Base-by-base conservation (phyloP, 1,284 basidiomycete species). In the Coniferiporia weirii region DNA sequence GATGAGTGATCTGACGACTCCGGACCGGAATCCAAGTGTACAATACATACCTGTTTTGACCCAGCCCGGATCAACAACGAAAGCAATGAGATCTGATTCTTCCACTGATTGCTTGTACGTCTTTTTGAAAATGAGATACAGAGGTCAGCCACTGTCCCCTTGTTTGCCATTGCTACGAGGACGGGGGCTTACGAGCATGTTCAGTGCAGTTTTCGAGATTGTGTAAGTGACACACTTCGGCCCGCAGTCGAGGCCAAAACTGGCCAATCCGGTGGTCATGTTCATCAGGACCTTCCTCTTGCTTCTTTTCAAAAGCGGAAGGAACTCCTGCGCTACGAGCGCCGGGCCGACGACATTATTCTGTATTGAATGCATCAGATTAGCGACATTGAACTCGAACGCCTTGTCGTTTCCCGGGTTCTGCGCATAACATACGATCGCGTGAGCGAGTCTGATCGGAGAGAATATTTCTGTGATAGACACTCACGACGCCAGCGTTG, bases 401-500 rank as follows among this genome's bases (percentile, higher is more conserved):
- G 65, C 67, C 6, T 52, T 57, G 61, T 72, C 72, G 35, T 59
- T 45, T 6, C 62, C 66, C n/a, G 61, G 60, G 59, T 65, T 67
- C 71, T 65, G 43, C 1, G 15, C 54, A 27, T 32, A 27, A 27
- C 27, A 27, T 45, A 20, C 36, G 17, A 10, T 48, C 27, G 4
- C 36, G 34, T 47, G 43, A 44, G 43, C 38, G 55, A 35, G 20
- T 54, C 22, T 6, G 36, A 12, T 27, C 32, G 38, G 17, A 52
- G 27, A 6, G 51, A 52, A 58, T n/a, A 32, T 7, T n/a, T n/a
- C n/a, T 9, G 49, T 54, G 19, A 8, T 13, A 9, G 34, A 36
- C 17, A 65, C 69, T 52, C 46, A 74, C 73, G 40, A 75, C 69
- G 1, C 66, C 74, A n/a, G 75, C 74, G 51, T 75, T 76, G 64